phyloP scores from a whole-genome alignment of 345 rosid genomes.

The Nasturtium officinale region DNA sequence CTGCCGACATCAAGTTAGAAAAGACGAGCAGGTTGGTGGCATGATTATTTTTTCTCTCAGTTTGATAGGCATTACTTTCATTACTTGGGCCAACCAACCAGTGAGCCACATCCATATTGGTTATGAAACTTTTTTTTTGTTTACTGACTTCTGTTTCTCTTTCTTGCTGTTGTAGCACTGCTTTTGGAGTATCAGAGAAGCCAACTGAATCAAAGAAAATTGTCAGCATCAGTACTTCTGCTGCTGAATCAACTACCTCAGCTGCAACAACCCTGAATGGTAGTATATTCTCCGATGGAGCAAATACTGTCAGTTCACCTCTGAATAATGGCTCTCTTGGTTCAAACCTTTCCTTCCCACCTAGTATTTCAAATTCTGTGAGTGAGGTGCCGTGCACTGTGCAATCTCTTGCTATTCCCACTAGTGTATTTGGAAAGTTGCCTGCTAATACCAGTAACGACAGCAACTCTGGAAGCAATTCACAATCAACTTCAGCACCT shows the following conservation, averaged over 20 bases:
- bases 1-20: slow-evolving; percentile 35
- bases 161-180: slow-evolving; percentile 54
- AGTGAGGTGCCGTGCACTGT: slow-evolving; percentile 42
- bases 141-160: slow-evolving; percentile 22
- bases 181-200: slow-evolving; percentile 46
- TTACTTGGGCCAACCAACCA: slow-evolving; percentile 28
- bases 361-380: slow-evolving; percentile 33
- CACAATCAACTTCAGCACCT: slow-evolving; percentile 45
- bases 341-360: slow-evolving; percentile 42
- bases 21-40: slow-evolving; percentile 42
- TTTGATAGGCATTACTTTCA: slow-evolving; percentile 13
- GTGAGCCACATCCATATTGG: slow-evolving; percentile 34
- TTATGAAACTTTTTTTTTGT: slow-evolving; percentile 30
- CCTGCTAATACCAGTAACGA: slow-evolving; percentile 29
- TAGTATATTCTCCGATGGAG: slow-evolving; percentile 50
- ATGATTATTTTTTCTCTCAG: slow-evolving; percentile 13
- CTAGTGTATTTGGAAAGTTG: slow-evolving; percentile 34
- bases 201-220: slow-evolving; percentile 50
- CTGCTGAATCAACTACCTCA: slow-evolving; percentile 43
- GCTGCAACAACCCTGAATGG: slow-evolving; percentile 48
- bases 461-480: slow-evolving; percentile 25
- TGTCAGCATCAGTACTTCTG: slow-evolving; percentile 39
- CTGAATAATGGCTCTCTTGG: slow-evolving; percentile 50
- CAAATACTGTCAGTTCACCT: slow-evolving; percentile 39
- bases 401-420: slow-evolving; percentile 28